These are phyloP conservation scores for Kodamaea neixiangensis DNA, from an alignment of 805 yeast species.

Conservation along the genomic window DNA sequence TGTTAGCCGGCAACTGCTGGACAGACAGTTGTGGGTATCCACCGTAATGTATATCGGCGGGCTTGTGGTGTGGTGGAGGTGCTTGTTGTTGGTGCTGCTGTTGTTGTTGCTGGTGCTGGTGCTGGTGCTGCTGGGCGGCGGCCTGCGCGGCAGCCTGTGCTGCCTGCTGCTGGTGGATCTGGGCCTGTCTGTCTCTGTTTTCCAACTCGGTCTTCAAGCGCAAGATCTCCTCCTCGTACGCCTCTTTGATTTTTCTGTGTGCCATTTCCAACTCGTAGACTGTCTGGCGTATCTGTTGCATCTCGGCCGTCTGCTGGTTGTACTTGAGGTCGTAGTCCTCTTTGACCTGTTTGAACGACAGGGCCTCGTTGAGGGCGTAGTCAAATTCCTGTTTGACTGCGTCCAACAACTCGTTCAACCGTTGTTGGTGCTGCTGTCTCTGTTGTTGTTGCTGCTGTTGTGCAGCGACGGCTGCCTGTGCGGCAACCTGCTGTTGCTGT, in stretches of 20 bases:
- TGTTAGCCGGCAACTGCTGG: constrained; percentile 9
- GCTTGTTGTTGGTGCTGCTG: constrained; percentile 14
- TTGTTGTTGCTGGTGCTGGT: constrained; percentile 20
- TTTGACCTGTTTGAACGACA: constrained; percentile 82
- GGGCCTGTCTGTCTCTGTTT: constrained; percentile 63
- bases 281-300: constrained; percentile 91
- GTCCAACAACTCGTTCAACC: constrained; percentile 79
- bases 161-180: constrained; percentile 38
- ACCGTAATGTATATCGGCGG: constrained; percentile 20
- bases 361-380: constrained; percentile 79
- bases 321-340: constrained; percentile 90
- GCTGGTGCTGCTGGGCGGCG: constrained; percentile 30
- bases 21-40: constrained; percentile 17
- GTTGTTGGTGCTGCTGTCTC: constrained; percentile 45
- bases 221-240: constrained; percentile 89
- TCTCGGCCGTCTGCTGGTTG: constrained; percentile 88
- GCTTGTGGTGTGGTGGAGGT: constrained; percentile 13
- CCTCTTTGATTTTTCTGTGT: constrained; percentile 92
- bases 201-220: constrained; percentile 86
- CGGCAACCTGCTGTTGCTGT: constrained; percentile 25
- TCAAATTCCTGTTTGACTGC: constrained; percentile 92
- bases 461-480: constrained; percentile 18
- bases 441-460: constrained; percentile 34
- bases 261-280: constrained; percentile 93
- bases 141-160: constrained; percentile 43